Evolutionary conservation across 371 early-diverging fungal species (phyloP).

Genomic region (Synchytrium microbalum): DNA sequence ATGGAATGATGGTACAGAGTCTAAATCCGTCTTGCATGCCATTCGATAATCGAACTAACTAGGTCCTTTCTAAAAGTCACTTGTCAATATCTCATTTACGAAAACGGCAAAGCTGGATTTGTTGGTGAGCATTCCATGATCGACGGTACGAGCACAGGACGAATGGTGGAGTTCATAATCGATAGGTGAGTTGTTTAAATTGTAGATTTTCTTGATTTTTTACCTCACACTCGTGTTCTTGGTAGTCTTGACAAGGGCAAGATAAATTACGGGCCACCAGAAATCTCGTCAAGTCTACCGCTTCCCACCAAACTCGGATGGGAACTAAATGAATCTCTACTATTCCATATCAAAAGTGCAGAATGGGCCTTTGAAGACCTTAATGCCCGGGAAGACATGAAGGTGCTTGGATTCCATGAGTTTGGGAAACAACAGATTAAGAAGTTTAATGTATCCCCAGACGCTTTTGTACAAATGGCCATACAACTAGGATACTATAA

Average conservation of each 20-base stretch:
- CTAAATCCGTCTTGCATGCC: not conserved
- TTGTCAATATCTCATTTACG: constrained; percentile 87
- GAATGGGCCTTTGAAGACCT: constrained; percentile 59
- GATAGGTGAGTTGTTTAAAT: constrained; percentile 31
- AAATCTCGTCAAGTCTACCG: constrained; percentile 47
- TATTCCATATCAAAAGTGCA: constrained; percentile 51
- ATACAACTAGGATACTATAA: constrained; percentile 93
- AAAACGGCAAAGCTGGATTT: constrained; percentile 94
- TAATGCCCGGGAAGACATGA: constrained; percentile 68
- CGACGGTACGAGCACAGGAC: constrained; percentile 89
- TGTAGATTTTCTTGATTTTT: not conserved
- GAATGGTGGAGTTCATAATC: constrained; percentile 60
- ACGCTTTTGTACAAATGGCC: constrained; percentile 91
- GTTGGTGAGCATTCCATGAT: constrained; percentile 93
- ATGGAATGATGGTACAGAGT: constrained; percentile 1
- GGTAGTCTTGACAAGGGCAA: constrained; percentile 42
- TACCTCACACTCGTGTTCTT: not conserved
- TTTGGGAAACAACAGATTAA: constrained; percentile 93
- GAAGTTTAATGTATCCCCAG: constrained; percentile 77
- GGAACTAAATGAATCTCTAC: constrained; percentile 46
- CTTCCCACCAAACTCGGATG: constrained; percentile 62
- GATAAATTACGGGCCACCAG: constrained; percentile 51
- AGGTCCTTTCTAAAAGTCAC: constrained; percentile 84
- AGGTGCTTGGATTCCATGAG: constrained; percentile 69
- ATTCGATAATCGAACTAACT: not conserved